Base-by-base conservation (phyloP, 345 rosid species). In the Rhizophora apiculata region DNA sequence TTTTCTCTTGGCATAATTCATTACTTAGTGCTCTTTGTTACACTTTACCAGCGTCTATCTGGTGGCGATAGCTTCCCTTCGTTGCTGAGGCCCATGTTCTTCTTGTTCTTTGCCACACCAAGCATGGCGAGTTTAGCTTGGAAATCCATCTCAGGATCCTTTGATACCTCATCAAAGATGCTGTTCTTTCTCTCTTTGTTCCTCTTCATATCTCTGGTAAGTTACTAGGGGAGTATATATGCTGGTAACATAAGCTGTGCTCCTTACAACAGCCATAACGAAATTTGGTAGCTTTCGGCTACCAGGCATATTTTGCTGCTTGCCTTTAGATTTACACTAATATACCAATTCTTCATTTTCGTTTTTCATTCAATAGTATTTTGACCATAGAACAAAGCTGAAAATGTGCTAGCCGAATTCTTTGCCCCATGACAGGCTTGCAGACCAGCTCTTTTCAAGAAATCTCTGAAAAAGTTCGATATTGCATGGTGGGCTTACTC, bases 401-500 rank as follows among this genome's bases (percentile, higher is more conserved):
- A 20, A 60, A 60, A 5, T 15, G 34, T 4, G 46, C 4, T 8
- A 31, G 49, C 27, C 18, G 30, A 34, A 16, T 1, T 20, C 21
- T 22, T 34, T 54, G 34, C 13, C 8, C 46, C 46, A 29, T 70
- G 51, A 56, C 82, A 90, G 93, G 83, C 73, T 0, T 83, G 87
- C 51, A 86, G 91, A 27, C 96, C 93, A 62, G 69, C 39, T 51
- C 83, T 90, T 58, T 90, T 58, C 81, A 90, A 80, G 85, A 90
- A 87, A 81, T 82, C 92, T 1, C 76, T 79, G 85, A 86, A 77
- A 78, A 85, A 79, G 77, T 90, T 85, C 80, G 79, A 82, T 62
- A 85, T 88, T 1, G 85, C 88, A 3, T 87, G 89, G 90, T 88
- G 90, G 89, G 87, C 88, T 60, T 88, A 84, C 69, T 87, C 96